Evolutionary conservation across 169 alveolate species (phyloP).

Genomic region (Plasmodium gonderi): DNA sequence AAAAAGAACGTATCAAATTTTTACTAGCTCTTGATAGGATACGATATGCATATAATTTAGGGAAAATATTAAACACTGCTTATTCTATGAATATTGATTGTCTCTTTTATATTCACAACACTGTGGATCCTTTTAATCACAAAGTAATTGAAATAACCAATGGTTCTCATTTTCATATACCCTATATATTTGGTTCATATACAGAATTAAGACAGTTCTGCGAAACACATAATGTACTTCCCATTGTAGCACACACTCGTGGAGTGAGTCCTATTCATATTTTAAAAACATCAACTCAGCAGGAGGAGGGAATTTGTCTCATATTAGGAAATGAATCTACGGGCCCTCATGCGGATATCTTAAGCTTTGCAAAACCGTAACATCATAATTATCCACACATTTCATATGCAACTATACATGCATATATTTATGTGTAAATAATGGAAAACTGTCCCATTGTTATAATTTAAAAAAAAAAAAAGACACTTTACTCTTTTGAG

Average conservation of each 20-base stretch:
- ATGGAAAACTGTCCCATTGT: too few species aligned
- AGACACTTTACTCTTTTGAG: not conserved
- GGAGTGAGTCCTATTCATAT: slow-evolving; percentile 40
- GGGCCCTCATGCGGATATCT: slow-evolving; percentile 58
- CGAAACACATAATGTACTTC: slow-evolving; percentile 75
- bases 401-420: not conserved
- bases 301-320: slow-evolving; percentile 61
- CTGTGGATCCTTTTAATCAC: slow-evolving; percentile 85
- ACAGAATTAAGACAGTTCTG: slow-evolving; percentile 77
- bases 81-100: slow-evolving; percentile 80
- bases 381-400: not conserved
- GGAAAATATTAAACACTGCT: slow-evolving; percentile 79
- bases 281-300: slow-evolving; percentile 8
- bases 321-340: slow-evolving; percentile 67
- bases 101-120: slow-evolving; percentile 77
- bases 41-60: slow-evolving; percentile 83
- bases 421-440: not conserved
- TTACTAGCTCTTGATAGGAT: slow-evolving; percentile 82
- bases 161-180: slow-evolving; percentile 81
- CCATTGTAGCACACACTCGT: slow-evolving; percentile 84
- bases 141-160: slow-evolving; percentile 82
- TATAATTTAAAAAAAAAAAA: too few species aligned
- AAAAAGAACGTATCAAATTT: slow-evolving; percentile 43
- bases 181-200: slow-evolving; percentile 77
- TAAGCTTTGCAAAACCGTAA: slow-evolving; percentile 71